These are phyloP conservation scores for Diaporthe caulivora DNA, from an alignment of 2,329 filamentous ascomycete species.

Conservation along the genomic window DNA sequence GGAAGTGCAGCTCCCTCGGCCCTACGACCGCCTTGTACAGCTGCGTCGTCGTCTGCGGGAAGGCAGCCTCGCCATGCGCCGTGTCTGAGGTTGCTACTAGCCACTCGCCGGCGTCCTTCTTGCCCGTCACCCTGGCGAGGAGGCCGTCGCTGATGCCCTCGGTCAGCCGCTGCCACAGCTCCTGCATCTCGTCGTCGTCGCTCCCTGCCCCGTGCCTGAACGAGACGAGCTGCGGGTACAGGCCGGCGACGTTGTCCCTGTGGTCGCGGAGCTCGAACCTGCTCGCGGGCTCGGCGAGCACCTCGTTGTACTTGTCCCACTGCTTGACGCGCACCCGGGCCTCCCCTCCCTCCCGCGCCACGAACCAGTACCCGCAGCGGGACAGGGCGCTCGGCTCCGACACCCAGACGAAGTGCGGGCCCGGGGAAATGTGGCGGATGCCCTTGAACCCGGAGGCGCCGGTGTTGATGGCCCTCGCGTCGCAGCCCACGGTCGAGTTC, in stretches of 20 bases:
- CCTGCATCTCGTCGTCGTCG: conserved; percentile 44
- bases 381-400: conserved; percentile 61
- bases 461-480: conserved; percentile 62
- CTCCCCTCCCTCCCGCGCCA: conserved; percentile 48
- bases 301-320: conserved; percentile 70
- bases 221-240: conserved; percentile 57
- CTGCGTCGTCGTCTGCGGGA: conserved; percentile 51
- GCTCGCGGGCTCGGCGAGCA: conserved; percentile 61
- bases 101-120: conserved; percentile 57
- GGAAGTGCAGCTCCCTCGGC: conserved; percentile 59
- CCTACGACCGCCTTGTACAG: conserved; percentile 48
- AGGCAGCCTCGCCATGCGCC: conserved; percentile 56
- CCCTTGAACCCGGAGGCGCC: conserved; percentile 60
- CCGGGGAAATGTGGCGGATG: conserved; percentile 66
- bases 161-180: conserved; percentile 67
- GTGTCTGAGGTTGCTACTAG: conserved; percentile 66
- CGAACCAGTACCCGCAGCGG: conserved; percentile 70
- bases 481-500: conserved; percentile 65
- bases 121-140: conserved; percentile 61
- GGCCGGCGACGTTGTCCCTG: conserved; percentile 53
- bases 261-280: conserved; percentile 60
- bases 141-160: conserved; percentile 58
- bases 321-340: conserved; percentile 60
- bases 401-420: conserved; percentile 72
- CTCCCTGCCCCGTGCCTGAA: conserved; percentile 53